Conservation (phyloP, 163 green algal genomes). For the Scenedesmus sp. region DNA sequence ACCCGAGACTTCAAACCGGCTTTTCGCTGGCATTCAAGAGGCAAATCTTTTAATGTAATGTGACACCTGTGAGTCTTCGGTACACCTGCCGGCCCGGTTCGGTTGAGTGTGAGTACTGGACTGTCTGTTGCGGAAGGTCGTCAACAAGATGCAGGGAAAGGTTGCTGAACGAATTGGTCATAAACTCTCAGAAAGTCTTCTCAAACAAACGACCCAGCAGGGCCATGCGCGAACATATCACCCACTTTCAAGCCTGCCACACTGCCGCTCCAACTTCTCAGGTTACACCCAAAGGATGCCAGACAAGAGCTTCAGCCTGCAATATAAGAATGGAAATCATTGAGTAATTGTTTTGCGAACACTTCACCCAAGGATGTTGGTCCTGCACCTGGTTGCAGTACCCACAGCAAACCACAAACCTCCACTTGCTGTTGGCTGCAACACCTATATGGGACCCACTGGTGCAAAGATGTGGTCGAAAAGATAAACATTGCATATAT, state of each 20-base stretch:
- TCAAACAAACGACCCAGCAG: too few species aligned
- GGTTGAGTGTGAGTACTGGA: neutral
- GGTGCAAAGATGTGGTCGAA: too few species aligned
- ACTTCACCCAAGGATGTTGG: too few species aligned
- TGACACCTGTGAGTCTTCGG: neutral
- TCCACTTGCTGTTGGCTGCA: too few species aligned
- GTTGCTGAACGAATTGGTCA: too few species aligned
- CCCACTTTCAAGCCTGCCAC: neutral
- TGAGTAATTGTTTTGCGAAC: too few species aligned
- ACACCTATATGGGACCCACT: too few species aligned
- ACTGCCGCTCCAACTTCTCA: neutral
- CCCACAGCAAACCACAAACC: too few species aligned
- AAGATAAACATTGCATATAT: too few species aligned
- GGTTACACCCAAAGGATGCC: neutral
- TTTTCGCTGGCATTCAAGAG: constrained; percentile 6
- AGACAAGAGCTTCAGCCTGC: neutral
- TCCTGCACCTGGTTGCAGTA: too few species aligned
- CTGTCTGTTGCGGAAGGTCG: neutral
- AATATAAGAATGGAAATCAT: too few species aligned
- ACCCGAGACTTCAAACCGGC: constrained; percentile 12
- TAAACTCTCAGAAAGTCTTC: too few species aligned
- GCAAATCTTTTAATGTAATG: neutral
- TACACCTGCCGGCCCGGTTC: neutral
- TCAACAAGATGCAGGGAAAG: neutral
- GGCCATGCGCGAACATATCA: neutral